These are phyloP conservation scores for Zea mays DNA, from an alignment of 176 grass and related monocot species.

Conservation along the genomic window DNA sequence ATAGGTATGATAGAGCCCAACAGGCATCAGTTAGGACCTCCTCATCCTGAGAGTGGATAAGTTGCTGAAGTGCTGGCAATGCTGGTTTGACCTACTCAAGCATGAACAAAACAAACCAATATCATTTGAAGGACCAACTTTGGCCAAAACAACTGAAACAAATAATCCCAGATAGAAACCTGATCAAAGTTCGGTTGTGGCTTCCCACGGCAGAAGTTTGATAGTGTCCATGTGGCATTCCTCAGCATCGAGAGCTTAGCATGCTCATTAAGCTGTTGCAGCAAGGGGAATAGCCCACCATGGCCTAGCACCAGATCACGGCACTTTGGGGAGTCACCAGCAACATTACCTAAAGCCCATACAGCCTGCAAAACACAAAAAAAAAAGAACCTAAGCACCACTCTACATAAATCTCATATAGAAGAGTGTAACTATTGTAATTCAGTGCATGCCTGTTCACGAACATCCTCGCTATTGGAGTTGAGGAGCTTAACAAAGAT, in stretches of 20 bases:
- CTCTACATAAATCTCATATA: neutral
- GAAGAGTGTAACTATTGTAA: neutral
- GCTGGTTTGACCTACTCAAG: constrained; percentile 72
- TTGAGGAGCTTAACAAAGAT: constrained; percentile 85
- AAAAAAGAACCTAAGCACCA: neutral
- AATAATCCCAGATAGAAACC: constrained; percentile 47
- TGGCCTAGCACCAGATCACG: constrained; percentile 79
- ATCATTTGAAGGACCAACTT: constrained; percentile 1
- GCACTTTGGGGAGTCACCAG: constrained; percentile 87
- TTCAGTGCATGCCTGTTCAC: constrained; percentile 58
- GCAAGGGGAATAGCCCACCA: constrained; percentile 63
- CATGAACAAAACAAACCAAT: constrained; percentile 27
- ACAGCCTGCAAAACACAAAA: constrained; percentile 56
- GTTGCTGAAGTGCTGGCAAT: constrained; percentile 73
- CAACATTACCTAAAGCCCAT: constrained; percentile 95
- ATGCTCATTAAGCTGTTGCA: constrained; percentile 85
- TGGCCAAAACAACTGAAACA: neutral
- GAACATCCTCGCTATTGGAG: constrained; percentile 81
- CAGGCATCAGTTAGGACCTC: constrained; percentile 96
- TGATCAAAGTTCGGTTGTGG: constrained; percentile 87
- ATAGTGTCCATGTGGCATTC: constrained; percentile 95
- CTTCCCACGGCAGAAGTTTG: constrained; percentile 92
- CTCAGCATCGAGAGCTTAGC: constrained; percentile 94
- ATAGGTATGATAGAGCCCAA: constrained; percentile 90
- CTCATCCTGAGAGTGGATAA: constrained; percentile 88